Evolutionary conservation across 2,329 filamentous ascomycete species (phyloP).

Genomic region (Fusarium concolor): DNA sequence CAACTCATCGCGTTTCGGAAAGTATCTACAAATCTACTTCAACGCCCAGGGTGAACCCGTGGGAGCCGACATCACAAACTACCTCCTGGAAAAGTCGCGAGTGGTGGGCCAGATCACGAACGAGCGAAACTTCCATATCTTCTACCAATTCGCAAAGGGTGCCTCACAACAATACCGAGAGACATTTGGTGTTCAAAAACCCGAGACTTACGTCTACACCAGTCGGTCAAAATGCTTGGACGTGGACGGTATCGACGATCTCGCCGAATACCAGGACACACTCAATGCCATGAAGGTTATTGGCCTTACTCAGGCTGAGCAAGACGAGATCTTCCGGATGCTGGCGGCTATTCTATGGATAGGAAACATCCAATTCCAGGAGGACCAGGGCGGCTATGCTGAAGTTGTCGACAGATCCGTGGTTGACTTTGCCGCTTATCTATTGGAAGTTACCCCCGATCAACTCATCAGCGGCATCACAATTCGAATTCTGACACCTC

Average conservation of each 20-base stretch:
- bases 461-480: constrained; percentile 90
- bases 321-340: constrained; percentile 97
- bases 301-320: constrained; percentile 86
- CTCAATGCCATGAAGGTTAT: constrained; percentile 95
- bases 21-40: constrained; percentile 98
- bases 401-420: constrained; percentile 89
- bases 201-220: constrained; percentile 93
- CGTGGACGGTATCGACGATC: constrained; percentile 92
- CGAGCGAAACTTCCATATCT: constrained; percentile 99
- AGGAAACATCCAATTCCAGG: constrained; percentile 90
- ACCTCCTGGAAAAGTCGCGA: constrained; percentile 92
- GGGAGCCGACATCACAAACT: constrained; percentile 98
- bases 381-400: constrained; percentile 91
- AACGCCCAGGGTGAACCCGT: constrained; percentile 91
- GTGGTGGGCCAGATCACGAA: constrained; percentile 95
- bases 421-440: constrained; percentile 92
- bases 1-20: constrained; percentile 98
- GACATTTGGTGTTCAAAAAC: constrained; percentile 89
- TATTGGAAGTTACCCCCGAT: constrained; percentile 86
- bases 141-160: constrained; percentile 98
- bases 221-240: constrained; percentile 95
- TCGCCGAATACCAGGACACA: constrained; percentile 89
- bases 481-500: constrained; percentile 81
- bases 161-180: constrained; percentile 88
- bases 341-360: constrained; percentile 92